A percentile compares a stretch with the other conserved stretches of the same genome.
Evolutionary conservation across 169 alveolate species (phyloP).

Genomic region (Amoebophrya sp.): DNA sequence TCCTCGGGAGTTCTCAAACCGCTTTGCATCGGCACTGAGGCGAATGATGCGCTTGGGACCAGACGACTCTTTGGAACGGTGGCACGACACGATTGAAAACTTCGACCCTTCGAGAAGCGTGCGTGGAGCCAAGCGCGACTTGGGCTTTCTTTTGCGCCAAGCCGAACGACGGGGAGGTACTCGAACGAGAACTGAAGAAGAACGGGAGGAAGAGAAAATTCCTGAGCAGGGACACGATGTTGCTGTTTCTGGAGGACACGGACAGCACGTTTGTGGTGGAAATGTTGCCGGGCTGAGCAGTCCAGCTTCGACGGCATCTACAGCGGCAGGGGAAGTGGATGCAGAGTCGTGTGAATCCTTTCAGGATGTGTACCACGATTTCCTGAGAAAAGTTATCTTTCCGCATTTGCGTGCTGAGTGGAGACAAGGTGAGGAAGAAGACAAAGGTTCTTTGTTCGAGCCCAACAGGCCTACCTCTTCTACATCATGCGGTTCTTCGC

Average conservation of each 20-base stretch:
- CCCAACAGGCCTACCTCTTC: too few relatives aligned
- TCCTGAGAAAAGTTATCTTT: neutral
- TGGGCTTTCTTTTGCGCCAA: neutral
- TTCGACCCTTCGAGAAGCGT: neutral
- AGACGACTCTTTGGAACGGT: neutral
- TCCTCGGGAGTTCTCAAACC: neutral
- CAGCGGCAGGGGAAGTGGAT: neutral
- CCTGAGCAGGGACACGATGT: neutral
- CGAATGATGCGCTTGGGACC: neutral
- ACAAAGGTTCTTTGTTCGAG: neutral
- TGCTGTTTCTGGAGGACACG: neutral
- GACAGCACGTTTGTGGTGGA: too few relatives aligned
- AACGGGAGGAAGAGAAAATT: neutral
- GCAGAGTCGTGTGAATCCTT: neutral
- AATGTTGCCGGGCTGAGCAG: too few relatives aligned
- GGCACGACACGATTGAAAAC: neutral
- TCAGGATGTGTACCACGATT: neutral
- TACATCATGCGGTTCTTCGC: too few relatives aligned
- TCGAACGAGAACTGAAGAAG: too few relatives aligned
- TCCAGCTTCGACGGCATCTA: neutral
- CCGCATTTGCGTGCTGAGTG: neutral
- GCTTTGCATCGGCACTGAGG: neutral
- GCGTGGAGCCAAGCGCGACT: neutral
- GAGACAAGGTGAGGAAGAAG: neutral
- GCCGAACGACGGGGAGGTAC: neutral